Evolutionary conservation across 192 early-diverging fungal genomes (phyloP), one percentile per base, ranked within the genome.

Genomic region (Kappamyces sp.): DNA sequence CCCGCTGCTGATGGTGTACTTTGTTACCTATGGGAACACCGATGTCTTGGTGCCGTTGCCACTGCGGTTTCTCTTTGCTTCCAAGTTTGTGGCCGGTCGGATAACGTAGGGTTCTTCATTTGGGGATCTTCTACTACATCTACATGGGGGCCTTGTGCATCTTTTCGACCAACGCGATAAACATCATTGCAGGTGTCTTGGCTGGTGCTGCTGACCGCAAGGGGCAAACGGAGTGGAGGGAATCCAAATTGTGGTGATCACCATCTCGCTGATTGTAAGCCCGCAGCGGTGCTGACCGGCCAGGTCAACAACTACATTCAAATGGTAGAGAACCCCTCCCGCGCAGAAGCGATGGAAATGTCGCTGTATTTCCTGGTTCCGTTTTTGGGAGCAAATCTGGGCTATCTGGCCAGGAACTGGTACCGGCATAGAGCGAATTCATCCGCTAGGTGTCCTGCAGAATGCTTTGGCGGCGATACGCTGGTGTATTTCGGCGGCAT

Each of bases 401-500:
- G 86, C 0, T 83, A 95, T 39, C 69, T 96, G 45, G 67, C 75
- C 63, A 86, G 93, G 67, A 99, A 99, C 67, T 90, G 92, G 86
- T 88, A 65, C 11, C 66, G 22, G 22, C 22, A 22, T 0, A 22
- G 22, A 22, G 22, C 22, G 22, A 22, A 22, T 22, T 22, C 22
- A 22, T 22, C 22, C 49, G 42, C 3, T 50, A 86, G 85, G 84
- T 93, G 85, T 42, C 96, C 96, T 3, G 87, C 95, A 1, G 72
- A 72, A 0, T 86, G 90, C 5, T 98, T 99, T 82, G 91, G 91
- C 9, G 96, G 96, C 45, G 96, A 99, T 60, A 96, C 95, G 0
- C 96, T 85, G 62, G 87, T 88, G 65, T 99, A 99, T 60, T 98
- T 98, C 86, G 91, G 93, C 2, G 96, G 96, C 2, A 99, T 99